Percentiles rank a stretch among this genome's conserved stretches.
Evolutionary conservation across 2,329 filamentous ascomycete species (phyloP).

Genomic region (Diaporthe sp.): DNA sequence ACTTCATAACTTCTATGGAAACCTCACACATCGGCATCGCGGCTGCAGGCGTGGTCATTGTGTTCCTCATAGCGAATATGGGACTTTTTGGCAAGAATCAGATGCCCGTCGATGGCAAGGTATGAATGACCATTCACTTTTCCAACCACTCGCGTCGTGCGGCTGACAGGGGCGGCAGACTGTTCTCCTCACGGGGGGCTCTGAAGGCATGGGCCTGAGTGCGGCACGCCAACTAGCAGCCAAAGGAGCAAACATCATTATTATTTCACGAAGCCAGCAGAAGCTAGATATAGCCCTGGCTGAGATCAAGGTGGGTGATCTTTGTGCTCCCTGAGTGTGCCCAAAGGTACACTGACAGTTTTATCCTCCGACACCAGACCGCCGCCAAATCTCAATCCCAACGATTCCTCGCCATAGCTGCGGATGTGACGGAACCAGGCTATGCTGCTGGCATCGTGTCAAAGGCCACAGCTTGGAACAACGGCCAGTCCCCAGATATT

Average conservation of each 20-base stretch:
- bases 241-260: conserved; percentile 75
- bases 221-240: conserved; percentile 69
- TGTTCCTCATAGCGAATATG: conserved; percentile 63
- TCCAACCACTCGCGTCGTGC: neutral
- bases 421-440: conserved; percentile 78
- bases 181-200: conserved; percentile 75
- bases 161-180: conserved; percentile 58
- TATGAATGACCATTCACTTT: conserved; percentile 52
- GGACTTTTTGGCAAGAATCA: conserved; percentile 79
- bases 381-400: conserved; percentile 75
- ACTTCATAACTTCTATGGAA: conserved; percentile 35
- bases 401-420: conserved; percentile 84
- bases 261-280: conserved; percentile 70
- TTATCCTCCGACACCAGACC: conserved; percentile 55
- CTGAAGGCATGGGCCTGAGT: conserved; percentile 75
- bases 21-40: conserved; percentile 39
- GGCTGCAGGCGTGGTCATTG: conserved; percentile 45
- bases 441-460: conserved; percentile 78
- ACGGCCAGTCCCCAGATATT: conserved; percentile 77
- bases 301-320: conserved; percentile 60
- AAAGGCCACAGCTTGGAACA: conserved; percentile 83
- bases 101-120: conserved; percentile 87
- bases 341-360: conserved; percentile 42
- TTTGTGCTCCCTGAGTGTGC: neutral
- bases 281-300: conserved; percentile 69